A percentile compares a stretch with the other conserved stretches of the same genome.
phyloP scores from a whole-genome alignment of 2,329 filamentous ascomycete genomes.

The Neurospora crassa region DNA sequence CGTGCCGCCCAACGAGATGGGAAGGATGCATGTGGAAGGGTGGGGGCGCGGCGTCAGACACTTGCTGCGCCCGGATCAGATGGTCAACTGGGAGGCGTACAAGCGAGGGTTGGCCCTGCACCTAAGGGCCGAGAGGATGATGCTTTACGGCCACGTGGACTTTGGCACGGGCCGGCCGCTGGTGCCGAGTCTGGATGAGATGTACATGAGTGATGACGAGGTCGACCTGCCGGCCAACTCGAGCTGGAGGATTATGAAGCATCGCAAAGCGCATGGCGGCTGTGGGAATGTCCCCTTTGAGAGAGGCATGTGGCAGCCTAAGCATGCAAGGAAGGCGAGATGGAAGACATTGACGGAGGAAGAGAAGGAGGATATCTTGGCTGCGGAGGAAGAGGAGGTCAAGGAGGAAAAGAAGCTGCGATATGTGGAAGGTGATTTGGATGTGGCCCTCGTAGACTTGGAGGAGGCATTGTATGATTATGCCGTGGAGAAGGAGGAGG shows the following conservation, averaged over 20 bases:
- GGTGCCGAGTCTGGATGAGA: slow-evolving; percentile 38
- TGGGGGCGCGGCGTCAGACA: slow-evolving; percentile 40
- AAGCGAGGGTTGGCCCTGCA: slow-evolving; percentile 40
- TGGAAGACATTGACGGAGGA: slow-evolving; percentile 29
- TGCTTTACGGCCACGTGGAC: slow-evolving; percentile 54
- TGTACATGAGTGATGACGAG: slow-evolving; percentile 42
- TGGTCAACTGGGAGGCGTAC: slow-evolving; percentile 46
- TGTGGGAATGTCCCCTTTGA: slow-evolving; percentile 26
- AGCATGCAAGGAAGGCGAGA: slow-evolving; percentile 35
- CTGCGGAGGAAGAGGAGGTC: slow-evolving; percentile 20
- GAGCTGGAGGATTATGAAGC: slow-evolving; percentile 9
- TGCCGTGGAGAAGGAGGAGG: background rate
- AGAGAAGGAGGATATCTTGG: slow-evolving; percentile 29
- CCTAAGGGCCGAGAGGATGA: slow-evolving; percentile 49
- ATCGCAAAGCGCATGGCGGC: slow-evolving; percentile 12
- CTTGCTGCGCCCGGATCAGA: slow-evolving; percentile 47
- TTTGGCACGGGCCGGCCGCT: slow-evolving; percentile 39
- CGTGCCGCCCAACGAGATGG: slow-evolving; percentile 43
- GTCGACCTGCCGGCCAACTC: slow-evolving; percentile 8
- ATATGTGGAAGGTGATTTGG: slow-evolving; percentile 1
- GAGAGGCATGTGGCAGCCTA: slow-evolving; percentile 30
- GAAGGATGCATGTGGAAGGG: slow-evolving; percentile 42
- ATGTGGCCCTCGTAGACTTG: background rate
- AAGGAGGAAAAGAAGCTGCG: slow-evolving; percentile 4
- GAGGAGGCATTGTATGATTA: background rate